Base-by-base conservation (phyloP, 2,329 filamentous ascomycete genomes). In the Penicillium concentricum region DNA sequence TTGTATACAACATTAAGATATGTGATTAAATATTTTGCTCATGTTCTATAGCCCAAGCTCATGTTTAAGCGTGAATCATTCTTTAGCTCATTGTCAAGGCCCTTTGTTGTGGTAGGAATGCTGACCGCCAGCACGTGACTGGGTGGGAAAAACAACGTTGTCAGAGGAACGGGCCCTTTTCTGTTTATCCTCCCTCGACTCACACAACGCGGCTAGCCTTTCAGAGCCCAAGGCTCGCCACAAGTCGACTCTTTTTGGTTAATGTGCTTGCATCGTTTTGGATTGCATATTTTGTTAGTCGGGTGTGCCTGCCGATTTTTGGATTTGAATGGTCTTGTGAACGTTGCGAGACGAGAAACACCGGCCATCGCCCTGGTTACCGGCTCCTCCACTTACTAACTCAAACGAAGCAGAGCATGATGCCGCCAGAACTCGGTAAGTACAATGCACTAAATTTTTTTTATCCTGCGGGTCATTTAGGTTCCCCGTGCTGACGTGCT, bases 141-240 rank as follows among this genome's bases (percentile, higher is more conserved):
- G 3, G 3, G 34, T 35, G 12, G 26, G 24, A 58, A 61, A 69
- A 72, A 69, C 65, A 71, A 69, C 70, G 72, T 75, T 75, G 72
- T 73, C 72, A 74, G 72, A 75, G 72, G 70, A 74, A 75, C 72
- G 69, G 69, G 68, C 57, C 56, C 54, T 56, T 67, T 66, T 75
- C 72, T 75, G 72, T 75, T 74, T 74, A 74, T 72, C 63, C 67
- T 72, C 67, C 66, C 52, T 63, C 62, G 54, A 62, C 56, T 61
- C 50, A 57, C 63, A 64, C 63, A 57, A 64, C 63, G 60, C 63
- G 56, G 61, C 54, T 47, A 51, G 39, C 53, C 57, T 53, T 42
- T 18, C 30, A 41, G n/a, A 59, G 56, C 53, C 39, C 49, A 52
- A 52, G 55, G 56, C 53, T 57, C 53, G 51, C 54, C 44, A 56